Base-by-base conservation (phyloP, 352 stramenopile genomes). In the Phytophthora foliorum region DNA sequence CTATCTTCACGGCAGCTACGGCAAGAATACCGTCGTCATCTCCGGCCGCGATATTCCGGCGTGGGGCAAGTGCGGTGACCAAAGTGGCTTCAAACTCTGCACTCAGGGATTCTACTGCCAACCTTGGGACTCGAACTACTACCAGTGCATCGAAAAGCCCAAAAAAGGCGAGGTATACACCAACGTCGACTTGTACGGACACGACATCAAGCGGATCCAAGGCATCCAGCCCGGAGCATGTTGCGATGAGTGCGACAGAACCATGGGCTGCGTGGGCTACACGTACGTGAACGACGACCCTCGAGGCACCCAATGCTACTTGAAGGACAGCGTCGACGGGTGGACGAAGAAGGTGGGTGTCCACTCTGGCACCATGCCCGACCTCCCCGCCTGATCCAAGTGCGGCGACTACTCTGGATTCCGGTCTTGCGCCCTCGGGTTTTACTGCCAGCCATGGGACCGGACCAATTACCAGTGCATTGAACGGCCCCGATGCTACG, bases 281-380 rank as follows among this genome's bases (percentile, higher is more conserved):
- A 80, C 76, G 49, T 84, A 69, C 54, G 68, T 81, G 53, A 81
- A 84, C 70, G 77, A 59, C 60, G 74, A 78, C 50, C 71, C 75
- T 19, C 71, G 69, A 5, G 41, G 63, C 17, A 69, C 75, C 10
- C 71, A 65, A 55, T 82, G 75, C 63, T 82, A 79, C 60, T 59
- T 82, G 38, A 82, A 82, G 60, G 69, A 56, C 36, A 71, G 65
- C 16, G 21, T 55, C 49, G 44, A 68, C 57, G 27, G 72, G 39
- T 51, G 75, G 55, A 49, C 54, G 17, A 70, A 70, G 54, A 70
- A 70, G 48, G 27, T 70, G 4, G 63, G 63, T 0, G 46, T 70
- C 1, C 63, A 70, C 38, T 70, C 63, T 17, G 63, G 63, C n/a
- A 54, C 31, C 3, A 70, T 70, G 63, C 63, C 55, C 9, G 25